Conservation (phyloP, 768 basidiomycete species). For the Sporobolomyces pararoseus region DNA sequence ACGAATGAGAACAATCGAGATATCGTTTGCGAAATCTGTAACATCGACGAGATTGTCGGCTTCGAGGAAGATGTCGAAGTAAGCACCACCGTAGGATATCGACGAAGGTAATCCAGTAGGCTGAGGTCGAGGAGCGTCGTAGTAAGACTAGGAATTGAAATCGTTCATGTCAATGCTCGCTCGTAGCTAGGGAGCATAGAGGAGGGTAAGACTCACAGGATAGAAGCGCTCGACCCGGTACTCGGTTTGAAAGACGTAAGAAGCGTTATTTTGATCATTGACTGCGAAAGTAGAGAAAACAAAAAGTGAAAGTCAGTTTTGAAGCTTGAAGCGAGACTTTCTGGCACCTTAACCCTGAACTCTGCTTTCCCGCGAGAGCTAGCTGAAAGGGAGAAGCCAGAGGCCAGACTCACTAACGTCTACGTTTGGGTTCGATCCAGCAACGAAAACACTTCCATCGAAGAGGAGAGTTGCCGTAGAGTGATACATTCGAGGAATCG, state of each 20-base stretch:
- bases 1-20: slow-evolving; percentile 92
- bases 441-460: slow-evolving; percentile 62
- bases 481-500: slow-evolving; percentile 77
- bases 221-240: slow-evolving; percentile 76
- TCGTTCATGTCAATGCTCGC: slow-evolving; percentile 59
- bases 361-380: too few relatives aligned
- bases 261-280: slow-evolving; percentile 14
- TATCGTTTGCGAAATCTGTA: slow-evolving; percentile 78
- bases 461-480: slow-evolving; percentile 80
- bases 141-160: slow-evolving; percentile 67
- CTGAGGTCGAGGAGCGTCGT: slow-evolving; percentile 66
- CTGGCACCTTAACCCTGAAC: too few relatives aligned
- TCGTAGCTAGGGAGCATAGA: background rate
- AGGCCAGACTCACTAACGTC: slow-evolving; percentile 52
- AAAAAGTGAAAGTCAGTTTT: too few relatives aligned
- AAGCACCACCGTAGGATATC: slow-evolving; percentile 60
- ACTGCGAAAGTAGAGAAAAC: background rate
- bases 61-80: slow-evolving; percentile 58
- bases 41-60: background rate
- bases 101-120: slow-evolving; percentile 64
- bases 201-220: slow-evolving; percentile 54
- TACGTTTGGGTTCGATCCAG: slow-evolving; percentile 86
- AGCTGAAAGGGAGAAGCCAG: background rate
- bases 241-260: slow-evolving; percentile 54
- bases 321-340: too few relatives aligned